Evolutionary conservation across 2,329 filamentous ascomycete genomes (phyloP), one percentile per base, ranked within the genome.

Genomic region (Zarea fungicola): DNA sequence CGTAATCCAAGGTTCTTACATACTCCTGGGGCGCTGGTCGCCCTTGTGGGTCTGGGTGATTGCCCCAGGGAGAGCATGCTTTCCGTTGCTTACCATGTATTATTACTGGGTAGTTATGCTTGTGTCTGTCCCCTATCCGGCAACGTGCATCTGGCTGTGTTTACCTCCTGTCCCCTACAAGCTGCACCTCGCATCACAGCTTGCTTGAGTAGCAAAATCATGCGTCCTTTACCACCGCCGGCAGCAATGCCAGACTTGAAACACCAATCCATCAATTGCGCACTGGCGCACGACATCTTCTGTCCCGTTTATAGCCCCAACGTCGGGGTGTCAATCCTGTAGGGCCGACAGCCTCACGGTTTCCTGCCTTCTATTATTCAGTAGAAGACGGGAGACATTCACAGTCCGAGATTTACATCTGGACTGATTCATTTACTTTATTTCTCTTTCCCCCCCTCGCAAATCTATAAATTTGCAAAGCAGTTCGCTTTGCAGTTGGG

Each of bases 251-350:
- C 41, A 21, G 21, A 6, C 16, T 40, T 14, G 25, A 9, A 19
- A 50, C 21, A 16, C 10, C 40, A 29, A 16, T 26, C 4, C 7
- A 29, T 11, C 5, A 16, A 5, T 26, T 14, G 41, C 32, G 42
- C 48, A 44, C 44, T 50, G 48, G 42, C 34, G 48, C 19, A 25
- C 56, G 55, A 54, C 44, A 42, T 37, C 52, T 44, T 41, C 29
- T 21, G 6, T 53, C 40, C 48, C 48, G 26, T 65, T 61, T 63
- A 71, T 71, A 76, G 66, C 74, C 76, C 76, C 74, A 77, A 74
- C 60, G 74, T 53, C 56, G 75, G 75, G 75, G 74, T 75, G 53
- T 58, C 58, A 54, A 61, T 58, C 57, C 59, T 73, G 60, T 78
- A 71, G 68, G 54, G 49, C n/a, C 21, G 10, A 32, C 34, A 40